These are phyloP conservation scores for Colletotrichum chlorophyti DNA, from an alignment of 2,329 filamentous ascomycete species.

Conservation along the genomic window DNA sequence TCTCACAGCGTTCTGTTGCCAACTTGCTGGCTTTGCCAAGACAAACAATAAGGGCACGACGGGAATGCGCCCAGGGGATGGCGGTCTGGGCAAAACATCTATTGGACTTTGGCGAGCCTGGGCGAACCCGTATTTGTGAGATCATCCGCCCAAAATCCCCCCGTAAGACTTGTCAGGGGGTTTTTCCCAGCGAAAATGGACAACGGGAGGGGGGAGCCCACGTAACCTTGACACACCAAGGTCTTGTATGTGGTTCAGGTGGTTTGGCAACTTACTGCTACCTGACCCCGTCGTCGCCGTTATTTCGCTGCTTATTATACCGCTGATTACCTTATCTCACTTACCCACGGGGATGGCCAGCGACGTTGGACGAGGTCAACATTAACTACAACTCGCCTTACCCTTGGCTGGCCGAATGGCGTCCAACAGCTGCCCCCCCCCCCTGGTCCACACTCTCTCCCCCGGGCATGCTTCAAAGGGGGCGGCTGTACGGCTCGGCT, in stretches of 20 bases:
- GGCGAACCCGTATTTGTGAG: conserved; percentile 13
- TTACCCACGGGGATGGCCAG: no score
- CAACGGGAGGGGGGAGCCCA: no score
- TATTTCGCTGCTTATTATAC: no score
- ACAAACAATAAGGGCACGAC: conserved; percentile 7
- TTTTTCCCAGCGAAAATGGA: no score
- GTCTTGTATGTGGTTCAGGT: background rate
- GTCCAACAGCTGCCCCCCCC: background rate
- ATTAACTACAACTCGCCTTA: no score
- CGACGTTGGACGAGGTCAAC: background rate
- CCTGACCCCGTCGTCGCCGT: background rate
- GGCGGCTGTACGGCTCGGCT: background rate
- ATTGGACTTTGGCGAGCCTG: conserved; percentile 21
- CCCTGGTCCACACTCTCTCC: no score
- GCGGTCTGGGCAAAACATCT: conserved; percentile 20
- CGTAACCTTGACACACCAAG: background rate
- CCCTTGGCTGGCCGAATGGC: no score
- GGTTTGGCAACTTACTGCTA: background rate
- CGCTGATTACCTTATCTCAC: no score
- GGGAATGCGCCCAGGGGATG: conserved; percentile 17
- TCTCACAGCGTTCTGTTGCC: conserved; percentile 1
- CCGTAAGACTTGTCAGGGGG: conserved; percentile 3
- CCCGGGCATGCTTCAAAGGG: no score
- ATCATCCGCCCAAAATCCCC: conserved; percentile 17
- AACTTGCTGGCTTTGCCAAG: conserved; percentile 8